Base-by-base conservation (phyloP, 441 rosid species). In the Omphalea diandra region DNA sequence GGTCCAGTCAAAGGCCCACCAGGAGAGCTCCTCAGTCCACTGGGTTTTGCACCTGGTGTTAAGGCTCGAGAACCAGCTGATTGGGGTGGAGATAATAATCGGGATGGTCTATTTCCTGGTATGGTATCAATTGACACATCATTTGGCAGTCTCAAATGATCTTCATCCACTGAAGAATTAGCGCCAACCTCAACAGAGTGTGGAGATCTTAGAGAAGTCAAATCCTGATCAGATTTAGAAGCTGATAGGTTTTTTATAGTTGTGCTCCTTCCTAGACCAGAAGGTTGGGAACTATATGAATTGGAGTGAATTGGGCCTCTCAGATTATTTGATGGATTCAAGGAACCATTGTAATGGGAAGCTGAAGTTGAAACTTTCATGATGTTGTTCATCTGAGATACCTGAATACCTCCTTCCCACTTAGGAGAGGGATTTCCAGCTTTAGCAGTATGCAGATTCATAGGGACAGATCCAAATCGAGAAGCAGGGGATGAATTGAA, bases 211-310 rank as follows among this genome's bases (percentile, higher is more conserved):
- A 86, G 83, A 63, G 96, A 88, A 78, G 85, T 64, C 78, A 90
- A 82, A 80, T 91, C 97, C 85, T 90, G 95, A 49, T 87, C 94
- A 71, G 96, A 88, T 81, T 89, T 91, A 68, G 96, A 87, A 69
- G 85, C 80, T 49, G 90, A 64, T 55, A 83, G 58, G 56, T 81
- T 86, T 78, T 82, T 90, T 58, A 64, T 70, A 75, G 83, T 36
- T 49, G 86, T 41, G 65, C 69, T 72, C 78, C 89, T 86, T 74
- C 83, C 94, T 44, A 78, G 69, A 46, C 75, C 88, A 74, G 92
- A 76, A 38, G 97, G 78, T 60, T 83, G 69, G 11, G 85, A 70
- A 78, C 83, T 77, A 65, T 69, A 85, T 64, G 96, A 86, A 77
- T 75, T 83, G 56, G 90, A 85, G 20, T 83, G 89, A 36, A 62